Evolutionary conservation across 2,329 filamentous ascomycete species (phyloP).

Genomic region (Waltergamsia citrina): DNA sequence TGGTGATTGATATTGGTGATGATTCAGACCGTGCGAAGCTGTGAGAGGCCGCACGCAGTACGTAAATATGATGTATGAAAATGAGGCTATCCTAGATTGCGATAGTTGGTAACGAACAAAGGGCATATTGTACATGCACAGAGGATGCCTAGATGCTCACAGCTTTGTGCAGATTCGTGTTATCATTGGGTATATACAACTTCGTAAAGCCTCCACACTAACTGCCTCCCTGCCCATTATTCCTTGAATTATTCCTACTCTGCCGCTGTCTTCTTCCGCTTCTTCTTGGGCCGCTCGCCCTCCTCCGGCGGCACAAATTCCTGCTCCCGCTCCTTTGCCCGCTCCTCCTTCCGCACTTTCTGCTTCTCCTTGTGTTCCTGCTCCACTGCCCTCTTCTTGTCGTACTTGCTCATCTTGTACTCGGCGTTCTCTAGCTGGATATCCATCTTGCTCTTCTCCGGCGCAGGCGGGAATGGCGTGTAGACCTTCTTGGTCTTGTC

Average conservation of each 20-base stretch:
- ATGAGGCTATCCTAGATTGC: no score
- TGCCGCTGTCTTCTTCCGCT: slow-evolving; percentile 45
- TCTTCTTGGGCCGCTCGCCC: slow-evolving; percentile 51
- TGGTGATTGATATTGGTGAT: slow-evolving; percentile 72
- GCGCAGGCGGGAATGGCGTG: slow-evolving; percentile 92
- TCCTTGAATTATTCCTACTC: slow-evolving; percentile 13
- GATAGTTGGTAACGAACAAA: no score
- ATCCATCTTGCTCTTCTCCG: slow-evolving; percentile 99
- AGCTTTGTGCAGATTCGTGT: no score
- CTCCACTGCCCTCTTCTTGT: slow-evolving; percentile 74
- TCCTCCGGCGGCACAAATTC: slow-evolving; percentile 87
- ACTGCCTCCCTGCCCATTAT: not conserved
- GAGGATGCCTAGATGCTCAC: no score
- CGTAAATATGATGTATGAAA: no score
- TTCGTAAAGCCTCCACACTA: not conserved
- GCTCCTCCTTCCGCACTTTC: slow-evolving; percentile 79
- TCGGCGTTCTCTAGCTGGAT: slow-evolving; percentile 96
- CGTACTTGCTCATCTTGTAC: slow-evolving; percentile 90
- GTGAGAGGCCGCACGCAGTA: no score
- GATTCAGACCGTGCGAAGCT: slow-evolving; percentile 12
- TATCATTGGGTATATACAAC: not conserved
- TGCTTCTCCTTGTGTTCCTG: slow-evolving; percentile 79
- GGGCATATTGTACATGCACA: no score
- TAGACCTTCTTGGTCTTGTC: slow-evolving; percentile 93
- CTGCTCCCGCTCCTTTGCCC: slow-evolving; percentile 72